Conservation (phyloP, 352 stramenopile species). For the Phytophthora idaei region DNA sequence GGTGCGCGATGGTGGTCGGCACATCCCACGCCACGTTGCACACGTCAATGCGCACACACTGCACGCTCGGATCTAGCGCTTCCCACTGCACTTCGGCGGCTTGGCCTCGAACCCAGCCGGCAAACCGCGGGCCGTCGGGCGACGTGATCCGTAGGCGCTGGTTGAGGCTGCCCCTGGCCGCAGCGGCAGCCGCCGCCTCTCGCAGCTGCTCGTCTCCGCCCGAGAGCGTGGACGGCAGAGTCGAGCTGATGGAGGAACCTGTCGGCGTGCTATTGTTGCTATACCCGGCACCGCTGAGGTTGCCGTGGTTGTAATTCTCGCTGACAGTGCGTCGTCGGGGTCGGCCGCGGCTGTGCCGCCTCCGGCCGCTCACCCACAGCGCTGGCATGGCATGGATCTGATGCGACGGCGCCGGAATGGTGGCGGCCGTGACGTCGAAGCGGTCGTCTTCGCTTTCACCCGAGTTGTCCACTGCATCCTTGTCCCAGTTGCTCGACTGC, state of each 20-base stretch:
- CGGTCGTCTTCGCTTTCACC: constrained; percentile 44
- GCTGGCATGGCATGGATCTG: constrained; percentile 46
- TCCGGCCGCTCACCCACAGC: constrained; percentile 48
- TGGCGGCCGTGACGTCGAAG: constrained; percentile 48
- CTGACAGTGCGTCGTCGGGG: constrained; percentile 41
- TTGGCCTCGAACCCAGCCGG: constrained; percentile 79
- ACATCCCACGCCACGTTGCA: constrained; percentile 86
- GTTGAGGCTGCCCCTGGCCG: constrained; percentile 24
- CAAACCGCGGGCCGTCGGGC: constrained; percentile 52
- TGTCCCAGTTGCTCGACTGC: constrained; percentile 72
- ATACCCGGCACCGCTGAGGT: constrained; percentile 17
- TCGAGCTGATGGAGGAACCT: constrained; percentile 25
- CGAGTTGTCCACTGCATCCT: constrained; percentile 45
- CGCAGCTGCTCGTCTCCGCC: constrained; percentile 44
- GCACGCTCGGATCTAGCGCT: constrained; percentile 68
- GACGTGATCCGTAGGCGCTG: constrained; percentile 61
- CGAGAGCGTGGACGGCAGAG: constrained; percentile 23
- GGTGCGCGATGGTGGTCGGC: constrained; percentile 74
- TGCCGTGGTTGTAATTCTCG: constrained; percentile 40
- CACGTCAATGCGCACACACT: constrained; percentile 84
- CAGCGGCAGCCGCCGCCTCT: constrained; percentile 24
- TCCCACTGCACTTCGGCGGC: constrained; percentile 82
- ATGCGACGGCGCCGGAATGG: constrained; percentile 46
- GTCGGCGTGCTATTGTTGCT: constrained; percentile 34
- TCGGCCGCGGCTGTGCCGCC: constrained; percentile 45